Evolutionary conservation across 2,329 filamentous ascomycete genomes (phyloP).

Genomic region (Pestalotiopsis fici): DNA sequence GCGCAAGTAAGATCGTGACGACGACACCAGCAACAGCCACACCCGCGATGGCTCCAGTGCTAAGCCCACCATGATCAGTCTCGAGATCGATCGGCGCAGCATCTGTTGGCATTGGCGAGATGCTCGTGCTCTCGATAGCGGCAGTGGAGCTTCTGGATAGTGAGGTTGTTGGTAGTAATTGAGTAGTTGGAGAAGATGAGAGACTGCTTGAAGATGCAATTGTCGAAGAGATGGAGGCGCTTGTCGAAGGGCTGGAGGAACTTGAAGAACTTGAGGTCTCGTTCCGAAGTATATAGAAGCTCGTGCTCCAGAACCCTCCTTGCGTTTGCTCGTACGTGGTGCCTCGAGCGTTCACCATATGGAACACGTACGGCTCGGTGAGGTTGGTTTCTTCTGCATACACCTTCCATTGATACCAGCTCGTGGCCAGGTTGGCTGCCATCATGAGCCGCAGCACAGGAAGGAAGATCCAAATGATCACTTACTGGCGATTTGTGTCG

Average conservation of each 20-base stretch:
- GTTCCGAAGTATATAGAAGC: neutral
- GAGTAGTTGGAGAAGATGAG: neutral
- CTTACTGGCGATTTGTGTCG: constrained; percentile 7
- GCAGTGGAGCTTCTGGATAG: neutral
- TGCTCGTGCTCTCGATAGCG: neutral
- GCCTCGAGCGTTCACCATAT: constrained; percentile 20
- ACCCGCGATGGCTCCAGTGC: neutral
- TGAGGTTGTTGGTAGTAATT: neutral
- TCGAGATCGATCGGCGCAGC: neutral
- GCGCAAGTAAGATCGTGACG: neutral
- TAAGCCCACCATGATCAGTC: neutral
- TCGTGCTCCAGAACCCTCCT: neutral
- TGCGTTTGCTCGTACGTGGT: neutral
- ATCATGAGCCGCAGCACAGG: neutral
- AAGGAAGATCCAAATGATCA: neutral
- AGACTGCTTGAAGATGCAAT: neutral
- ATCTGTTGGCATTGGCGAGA: neutral
- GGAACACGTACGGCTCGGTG: constrained; percentile 13
- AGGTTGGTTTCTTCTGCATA: constrained; percentile 2
- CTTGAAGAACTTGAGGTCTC: neutral
- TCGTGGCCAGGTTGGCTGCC: constrained; percentile 9
- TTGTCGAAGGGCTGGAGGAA: too few species aligned
- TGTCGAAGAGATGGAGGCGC: neutral
- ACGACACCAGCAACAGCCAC: neutral
- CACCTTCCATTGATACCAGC: constrained; percentile 11